phyloP scores from a whole-genome alignment of 306 rosid species.

The Senna tora region DNA sequence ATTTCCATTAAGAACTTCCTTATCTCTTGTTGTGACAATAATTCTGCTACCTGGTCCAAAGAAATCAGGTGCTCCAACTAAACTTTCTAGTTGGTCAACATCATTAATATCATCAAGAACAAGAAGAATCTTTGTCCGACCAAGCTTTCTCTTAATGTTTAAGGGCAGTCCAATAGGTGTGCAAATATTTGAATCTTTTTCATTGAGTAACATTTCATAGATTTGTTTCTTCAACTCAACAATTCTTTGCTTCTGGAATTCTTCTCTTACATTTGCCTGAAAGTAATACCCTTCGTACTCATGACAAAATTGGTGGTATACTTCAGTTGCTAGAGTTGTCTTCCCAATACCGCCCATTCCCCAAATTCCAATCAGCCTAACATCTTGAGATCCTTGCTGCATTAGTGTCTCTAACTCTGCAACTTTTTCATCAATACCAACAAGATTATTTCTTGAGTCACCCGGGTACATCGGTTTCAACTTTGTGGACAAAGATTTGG shows the following conservation, averaged over 20 bases:
- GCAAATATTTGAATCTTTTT: not conserved
- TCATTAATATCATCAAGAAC: constrained; percentile 25
- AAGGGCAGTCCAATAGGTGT: not conserved
- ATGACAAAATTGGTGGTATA: not conserved
- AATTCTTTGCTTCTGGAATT: not conserved
- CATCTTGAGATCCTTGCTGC: not conserved
- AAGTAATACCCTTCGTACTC: not conserved
- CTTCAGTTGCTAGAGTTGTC: not conserved
- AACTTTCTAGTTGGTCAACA: not conserved
- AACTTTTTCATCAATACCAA: not conserved
- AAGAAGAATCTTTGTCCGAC: constrained; percentile 5
- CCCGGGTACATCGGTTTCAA: not conserved
- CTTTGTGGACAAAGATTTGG: not conserved
- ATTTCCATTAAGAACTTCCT: not conserved
- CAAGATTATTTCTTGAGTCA: too few relatives aligned
- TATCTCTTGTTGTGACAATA: constrained; percentile 4
- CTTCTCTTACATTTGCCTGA: constrained; percentile 2
- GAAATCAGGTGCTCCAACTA: not conserved
- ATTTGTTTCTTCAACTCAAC: constrained; percentile 18
- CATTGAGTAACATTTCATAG: not conserved
- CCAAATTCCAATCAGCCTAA: not conserved
- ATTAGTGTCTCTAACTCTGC: not conserved
- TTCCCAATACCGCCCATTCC: constrained; percentile 6
- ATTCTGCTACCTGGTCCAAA: constrained; percentile 25
- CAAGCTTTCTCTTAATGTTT: constrained; percentile 1